Evolutionary conservation across 495 filamentous ascomycete species (phyloP).

Genomic region (Tuber indicum): DNA sequence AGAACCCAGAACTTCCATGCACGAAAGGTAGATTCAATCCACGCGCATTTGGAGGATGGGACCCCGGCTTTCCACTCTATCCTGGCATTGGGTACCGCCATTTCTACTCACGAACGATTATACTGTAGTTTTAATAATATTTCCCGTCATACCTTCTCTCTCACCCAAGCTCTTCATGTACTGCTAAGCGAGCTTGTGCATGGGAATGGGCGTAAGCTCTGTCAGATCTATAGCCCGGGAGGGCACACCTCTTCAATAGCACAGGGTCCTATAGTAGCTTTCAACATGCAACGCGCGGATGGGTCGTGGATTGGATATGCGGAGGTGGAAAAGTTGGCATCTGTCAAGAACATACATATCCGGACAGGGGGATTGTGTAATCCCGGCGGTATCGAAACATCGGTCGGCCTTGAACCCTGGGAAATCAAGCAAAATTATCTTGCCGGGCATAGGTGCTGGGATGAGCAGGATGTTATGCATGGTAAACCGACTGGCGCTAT

Average conservation of each 20-base stretch:
- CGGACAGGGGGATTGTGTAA: slow-evolving; percentile 86
- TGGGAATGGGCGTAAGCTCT: slow-evolving; percentile 53
- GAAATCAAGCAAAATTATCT: slow-evolving; percentile 78
- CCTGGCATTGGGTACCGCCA: slow-evolving; percentile 65
- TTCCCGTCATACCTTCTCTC: slow-evolving; percentile 63
- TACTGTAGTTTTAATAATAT: slow-evolving; percentile 65
- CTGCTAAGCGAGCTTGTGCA: slow-evolving; percentile 58
- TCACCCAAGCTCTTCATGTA: slow-evolving; percentile 55
- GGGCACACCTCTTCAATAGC: slow-evolving; percentile 36
- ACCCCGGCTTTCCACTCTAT: slow-evolving; percentile 86
- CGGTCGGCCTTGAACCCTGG: slow-evolving; percentile 62
- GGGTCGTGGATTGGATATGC: slow-evolving; percentile 71
- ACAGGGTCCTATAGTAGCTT: slow-evolving; percentile 76
- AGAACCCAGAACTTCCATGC: slow-evolving; percentile 65
- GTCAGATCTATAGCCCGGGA: slow-evolving; percentile 43
- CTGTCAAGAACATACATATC: slow-evolving; percentile 69
- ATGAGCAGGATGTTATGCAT: slow-evolving; percentile 70
- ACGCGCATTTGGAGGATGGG: slow-evolving; percentile 81
- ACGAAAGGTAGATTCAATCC: slow-evolving; percentile 62
- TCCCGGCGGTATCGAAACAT: slow-evolving; percentile 70
- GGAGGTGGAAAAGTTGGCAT: slow-evolving; percentile 77
- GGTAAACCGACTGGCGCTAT: slow-evolving; percentile 86
- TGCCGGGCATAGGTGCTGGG: slow-evolving; percentile 69
- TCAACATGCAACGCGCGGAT: slow-evolving; percentile 64
- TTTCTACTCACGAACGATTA: slow-evolving; percentile 61